These are phyloP conservation scores for Lentinula aciculospora DNA, from an alignment of 768 basidiomycete species.

Conservation along the genomic window DNA sequence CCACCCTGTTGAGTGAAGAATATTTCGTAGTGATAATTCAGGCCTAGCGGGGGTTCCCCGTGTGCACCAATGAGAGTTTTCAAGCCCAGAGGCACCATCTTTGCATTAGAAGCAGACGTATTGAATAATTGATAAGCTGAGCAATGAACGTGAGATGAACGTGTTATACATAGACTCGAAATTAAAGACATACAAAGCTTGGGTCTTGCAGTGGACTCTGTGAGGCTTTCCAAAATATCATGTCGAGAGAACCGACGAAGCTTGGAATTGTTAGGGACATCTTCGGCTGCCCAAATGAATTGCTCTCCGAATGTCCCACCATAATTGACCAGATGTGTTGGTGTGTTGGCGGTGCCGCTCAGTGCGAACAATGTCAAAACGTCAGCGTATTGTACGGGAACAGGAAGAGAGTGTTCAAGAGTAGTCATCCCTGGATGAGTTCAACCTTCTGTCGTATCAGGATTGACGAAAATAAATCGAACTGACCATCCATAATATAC, in stretches of 20 bases:
- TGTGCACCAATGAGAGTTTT: constrained; percentile 68
- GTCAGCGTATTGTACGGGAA: constrained; percentile 63
- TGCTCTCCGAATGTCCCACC: constrained; percentile 70
- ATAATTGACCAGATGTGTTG: constrained; percentile 74
- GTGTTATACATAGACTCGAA: background rate
- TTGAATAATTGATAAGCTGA: constrained; percentile 64
- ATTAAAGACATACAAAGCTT: constrained; percentile 14
- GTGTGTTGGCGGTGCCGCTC: constrained; percentile 70
- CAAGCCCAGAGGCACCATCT: constrained; percentile 62
- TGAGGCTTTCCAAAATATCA: constrained; percentile 52
- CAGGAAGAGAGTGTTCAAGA: constrained; percentile 64
- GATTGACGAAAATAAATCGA: background rate
- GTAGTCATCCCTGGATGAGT: constrained; percentile 61
- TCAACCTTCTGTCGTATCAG: background rate
- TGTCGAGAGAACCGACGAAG: constrained; percentile 61
- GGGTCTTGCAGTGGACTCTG: constrained; percentile 59
- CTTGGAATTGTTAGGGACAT: constrained; percentile 65
- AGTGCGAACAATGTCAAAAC: constrained; percentile 53
- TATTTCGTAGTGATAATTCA: constrained; percentile 79
- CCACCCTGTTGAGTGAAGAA: constrained; percentile 59
- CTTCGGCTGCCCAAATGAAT: constrained; percentile 57
- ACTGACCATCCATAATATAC: constrained; percentile 68
- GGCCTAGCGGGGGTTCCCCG: constrained; percentile 64
- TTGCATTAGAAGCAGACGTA: constrained; percentile 59
- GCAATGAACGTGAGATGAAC: constrained; percentile 3